Conservation (phyloP, 1,284 basidiomycete genomes). For the Sanghuangporus sanghuang region DNA sequence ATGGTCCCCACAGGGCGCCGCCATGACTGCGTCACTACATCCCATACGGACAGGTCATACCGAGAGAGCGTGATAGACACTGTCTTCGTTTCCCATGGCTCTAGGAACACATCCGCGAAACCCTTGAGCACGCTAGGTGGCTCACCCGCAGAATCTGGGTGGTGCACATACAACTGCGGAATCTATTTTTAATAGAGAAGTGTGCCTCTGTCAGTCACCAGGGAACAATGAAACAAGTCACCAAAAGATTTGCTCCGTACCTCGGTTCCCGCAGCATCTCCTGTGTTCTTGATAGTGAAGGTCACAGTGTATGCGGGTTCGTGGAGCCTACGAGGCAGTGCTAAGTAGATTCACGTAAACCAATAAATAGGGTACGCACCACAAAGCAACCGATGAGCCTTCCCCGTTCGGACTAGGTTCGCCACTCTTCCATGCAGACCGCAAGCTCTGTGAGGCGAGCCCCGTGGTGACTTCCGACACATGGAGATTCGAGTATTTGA, state of each 20-base stretch:
- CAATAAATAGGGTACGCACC: constrained; percentile 8
- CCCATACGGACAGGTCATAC: constrained; percentile 44
- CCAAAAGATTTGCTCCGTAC: constrained; percentile 30
- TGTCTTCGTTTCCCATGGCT: constrained; percentile 30
- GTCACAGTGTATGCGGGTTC: constrained; percentile 25
- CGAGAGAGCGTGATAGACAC: constrained; percentile 37
- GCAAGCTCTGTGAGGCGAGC: constrained; percentile 15
- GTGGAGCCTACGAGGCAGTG: constrained; percentile 21
- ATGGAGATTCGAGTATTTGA: constrained; percentile 55
- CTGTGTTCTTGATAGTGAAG: constrained; percentile 30
- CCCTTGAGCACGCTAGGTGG: constrained; percentile 41
- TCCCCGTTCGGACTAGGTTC: constrained; percentile 15
- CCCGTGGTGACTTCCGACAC: constrained; percentile 36
- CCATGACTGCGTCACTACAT: constrained; percentile 47
- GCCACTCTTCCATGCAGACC: constrained; percentile 16
- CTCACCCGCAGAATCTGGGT: constrained; percentile 34
- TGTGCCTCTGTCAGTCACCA: constrained; percentile 26
- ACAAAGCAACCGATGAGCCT: constrained; percentile 18
- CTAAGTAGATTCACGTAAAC: not conserved
- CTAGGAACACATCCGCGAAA: constrained; percentile 38
- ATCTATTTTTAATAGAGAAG: constrained; percentile 25
- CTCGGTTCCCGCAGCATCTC: constrained; percentile 25
- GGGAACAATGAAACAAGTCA: constrained; percentile 4
- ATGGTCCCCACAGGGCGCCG: constrained; percentile 40
- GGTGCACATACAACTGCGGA: constrained; percentile 41